phyloP scores from a whole-genome alignment of 805 yeast genomes.

The Lipomyces kockii region DNA sequence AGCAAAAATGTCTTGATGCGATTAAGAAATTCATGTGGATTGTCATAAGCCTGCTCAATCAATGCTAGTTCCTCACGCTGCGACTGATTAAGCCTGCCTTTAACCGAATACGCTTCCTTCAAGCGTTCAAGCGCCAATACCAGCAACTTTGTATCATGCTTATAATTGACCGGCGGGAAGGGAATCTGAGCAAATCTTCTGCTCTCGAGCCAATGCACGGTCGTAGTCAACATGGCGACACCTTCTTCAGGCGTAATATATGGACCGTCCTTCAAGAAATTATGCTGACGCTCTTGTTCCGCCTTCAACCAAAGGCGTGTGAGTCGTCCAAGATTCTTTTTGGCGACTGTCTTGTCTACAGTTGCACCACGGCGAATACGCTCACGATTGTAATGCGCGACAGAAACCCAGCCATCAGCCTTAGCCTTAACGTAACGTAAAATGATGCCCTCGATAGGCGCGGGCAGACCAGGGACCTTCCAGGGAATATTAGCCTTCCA shows the following conservation, averaged over 20 bases:
- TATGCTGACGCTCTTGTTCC: slow-evolving; percentile 87
- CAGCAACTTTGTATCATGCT: slow-evolving; percentile 88
- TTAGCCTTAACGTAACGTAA: slow-evolving; percentile 90
- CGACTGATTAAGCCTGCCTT: slow-evolving; percentile 76
- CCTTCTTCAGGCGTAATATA: slow-evolving; percentile 86
- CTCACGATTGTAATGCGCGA: slow-evolving; percentile 90
- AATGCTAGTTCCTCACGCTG: slow-evolving; percentile 92
- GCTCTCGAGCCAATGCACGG: slow-evolving; percentile 90
- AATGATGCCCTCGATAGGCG: slow-evolving; percentile 82
- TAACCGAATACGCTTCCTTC: slow-evolving; percentile 77
- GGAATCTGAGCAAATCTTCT: slow-evolving; percentile 85
- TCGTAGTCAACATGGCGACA: slow-evolving; percentile 77
- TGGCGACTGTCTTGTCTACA: slow-evolving; percentile 91
- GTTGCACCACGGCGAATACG: slow-evolving; percentile 86
- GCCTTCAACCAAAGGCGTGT: slow-evolving; percentile 90
- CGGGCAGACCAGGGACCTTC: slow-evolving; percentile 96
- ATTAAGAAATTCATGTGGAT: slow-evolving; percentile 89
- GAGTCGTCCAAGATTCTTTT: slow-evolving; percentile 88
- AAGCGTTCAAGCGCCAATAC: slow-evolving; percentile 87
- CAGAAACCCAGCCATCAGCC: slow-evolving; percentile 95
- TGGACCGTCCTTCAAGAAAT: slow-evolving; percentile 84
- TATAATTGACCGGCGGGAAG: slow-evolving; percentile 89
- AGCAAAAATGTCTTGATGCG: slow-evolving; percentile 80
- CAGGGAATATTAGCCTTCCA: slow-evolving; percentile 99
- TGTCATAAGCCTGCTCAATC: slow-evolving; percentile 95